Evolutionary conservation across 371 early-diverging fungal genomes (phyloP).

Genomic region (Mucor sp.): DNA sequence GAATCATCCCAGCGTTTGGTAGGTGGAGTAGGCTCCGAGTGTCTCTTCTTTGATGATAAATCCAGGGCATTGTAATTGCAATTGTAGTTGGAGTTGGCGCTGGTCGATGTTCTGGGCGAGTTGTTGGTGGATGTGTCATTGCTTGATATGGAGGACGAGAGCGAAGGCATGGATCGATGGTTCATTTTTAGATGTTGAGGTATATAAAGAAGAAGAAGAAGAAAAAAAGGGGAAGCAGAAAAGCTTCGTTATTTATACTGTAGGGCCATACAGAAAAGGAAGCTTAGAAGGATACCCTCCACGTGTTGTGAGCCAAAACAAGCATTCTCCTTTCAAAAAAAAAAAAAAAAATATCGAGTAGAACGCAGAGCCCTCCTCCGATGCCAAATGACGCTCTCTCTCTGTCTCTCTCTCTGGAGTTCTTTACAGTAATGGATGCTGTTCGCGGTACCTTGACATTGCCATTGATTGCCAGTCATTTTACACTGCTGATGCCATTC

Average conservation of each 20-base stretch:
- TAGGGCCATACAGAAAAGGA: neutral
- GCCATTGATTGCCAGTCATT: too few species aligned
- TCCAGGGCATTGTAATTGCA: neutral
- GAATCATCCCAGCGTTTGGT: constrained; percentile 31
- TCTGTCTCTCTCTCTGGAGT: too few species aligned
- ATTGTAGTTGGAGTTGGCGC: neutral
- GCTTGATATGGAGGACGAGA: constrained; percentile 18
- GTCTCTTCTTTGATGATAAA: constrained; percentile 2
- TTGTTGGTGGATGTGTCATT: neutral
- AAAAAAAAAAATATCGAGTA: neutral
- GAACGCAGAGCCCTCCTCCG: neutral
- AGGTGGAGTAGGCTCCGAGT: constrained; percentile 13
- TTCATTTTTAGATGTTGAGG: neutral
- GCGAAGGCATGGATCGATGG: constrained; percentile 17
- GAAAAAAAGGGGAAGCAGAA: constrained; percentile 2
- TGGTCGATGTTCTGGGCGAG: constrained; percentile 13
- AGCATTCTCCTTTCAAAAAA: neutral
- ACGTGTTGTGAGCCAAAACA: neutral
- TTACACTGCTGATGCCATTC: too few species aligned
- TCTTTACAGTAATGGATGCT: too few species aligned
- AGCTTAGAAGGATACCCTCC: neutral
- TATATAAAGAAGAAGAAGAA: neutral
- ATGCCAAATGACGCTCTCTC: too few species aligned
- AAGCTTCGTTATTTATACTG: neutral
- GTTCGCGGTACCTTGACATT: too few species aligned